Evolutionary conservation across 2,329 filamentous ascomycete species (phyloP).

Genomic region (Cordyceps fumosorosea): DNA sequence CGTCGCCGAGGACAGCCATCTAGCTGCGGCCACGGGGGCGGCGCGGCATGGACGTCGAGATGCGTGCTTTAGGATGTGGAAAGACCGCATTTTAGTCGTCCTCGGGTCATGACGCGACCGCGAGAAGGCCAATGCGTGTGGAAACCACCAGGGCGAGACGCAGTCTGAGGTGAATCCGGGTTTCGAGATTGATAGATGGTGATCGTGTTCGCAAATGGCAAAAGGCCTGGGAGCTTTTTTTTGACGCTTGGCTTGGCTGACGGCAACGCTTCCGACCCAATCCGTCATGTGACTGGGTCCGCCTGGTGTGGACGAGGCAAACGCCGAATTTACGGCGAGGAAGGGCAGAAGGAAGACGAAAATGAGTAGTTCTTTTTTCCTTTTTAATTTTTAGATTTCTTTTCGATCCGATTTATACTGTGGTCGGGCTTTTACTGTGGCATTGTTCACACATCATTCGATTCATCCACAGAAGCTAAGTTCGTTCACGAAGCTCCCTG

Average conservation of each 20-base stretch:
- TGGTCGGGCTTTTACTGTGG: no score
- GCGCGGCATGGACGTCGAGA: slow-evolving; percentile 7
- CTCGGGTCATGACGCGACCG: slow-evolving; percentile 11
- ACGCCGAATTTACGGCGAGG: no score
- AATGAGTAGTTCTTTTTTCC: neutral
- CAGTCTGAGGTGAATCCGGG: neutral
- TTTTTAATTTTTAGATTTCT: neutral
- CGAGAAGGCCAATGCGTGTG: slow-evolving; percentile 8
- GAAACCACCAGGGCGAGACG: neutral
- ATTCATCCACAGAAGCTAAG: no score
- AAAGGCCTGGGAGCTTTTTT: slow-evolving; percentile 4
- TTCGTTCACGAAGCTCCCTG: no score
- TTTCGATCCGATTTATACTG: no score
- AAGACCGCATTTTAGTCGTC: slow-evolving; percentile 11
- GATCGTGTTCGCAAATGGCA: neutral
- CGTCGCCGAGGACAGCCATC: slow-evolving; percentile 27
- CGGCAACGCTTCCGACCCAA: neutral
- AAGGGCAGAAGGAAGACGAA: no score
- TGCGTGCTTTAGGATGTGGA: slow-evolving; percentile 3
- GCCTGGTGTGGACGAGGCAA: neutral
- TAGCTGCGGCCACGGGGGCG: neutral
- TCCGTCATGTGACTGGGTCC: slow-evolving; percentile 10
- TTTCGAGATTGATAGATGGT: neutral
- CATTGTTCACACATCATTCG: no score
- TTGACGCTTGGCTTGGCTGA: neutral